Percentiles rank a stretch among this genome's conserved stretches.
Conservation (phyloP, 768 basidiomycete species). For the Suillus luteus region DNA sequence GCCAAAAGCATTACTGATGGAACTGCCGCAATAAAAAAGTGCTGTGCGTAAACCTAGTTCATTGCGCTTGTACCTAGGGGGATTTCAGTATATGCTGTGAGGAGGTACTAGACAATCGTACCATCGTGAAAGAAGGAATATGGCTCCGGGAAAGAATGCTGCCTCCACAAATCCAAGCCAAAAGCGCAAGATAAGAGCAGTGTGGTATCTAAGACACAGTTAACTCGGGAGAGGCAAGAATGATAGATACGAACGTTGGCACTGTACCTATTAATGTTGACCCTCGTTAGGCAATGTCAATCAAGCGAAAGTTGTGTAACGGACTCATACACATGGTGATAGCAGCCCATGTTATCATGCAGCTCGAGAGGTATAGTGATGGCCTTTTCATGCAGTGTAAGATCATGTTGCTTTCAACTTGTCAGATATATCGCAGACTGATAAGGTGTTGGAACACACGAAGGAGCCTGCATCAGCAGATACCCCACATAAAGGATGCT, state of each 20-base stretch:
- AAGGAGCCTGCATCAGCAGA: slow-evolving; percentile 73
- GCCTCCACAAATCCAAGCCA: slow-evolving; percentile 72
- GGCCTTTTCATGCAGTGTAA: slow-evolving; percentile 64
- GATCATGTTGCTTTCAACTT: slow-evolving; percentile 60
- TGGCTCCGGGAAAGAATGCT: slow-evolving; percentile 65
- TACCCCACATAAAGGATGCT: slow-evolving; percentile 71
- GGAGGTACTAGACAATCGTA: neutral
- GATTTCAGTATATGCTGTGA: neutral
- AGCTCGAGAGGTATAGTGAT: slow-evolving; percentile 61
- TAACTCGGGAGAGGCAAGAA: too few relatives aligned
- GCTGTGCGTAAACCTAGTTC: slow-evolving; percentile 72
- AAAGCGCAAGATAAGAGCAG: slow-evolving; percentile 67
- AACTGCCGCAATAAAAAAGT: slow-evolving; percentile 64
- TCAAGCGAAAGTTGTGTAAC: slow-evolving; percentile 8
- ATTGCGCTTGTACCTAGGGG: slow-evolving; percentile 51
- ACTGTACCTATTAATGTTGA: slow-evolving; percentile 35
- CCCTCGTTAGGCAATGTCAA: slow-evolving; percentile 5
- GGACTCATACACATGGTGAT: slow-evolving; percentile 54
- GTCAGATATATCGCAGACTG: neutral
- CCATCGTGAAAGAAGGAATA: slow-evolving; percentile 73
- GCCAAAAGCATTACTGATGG: slow-evolving; percentile 81
- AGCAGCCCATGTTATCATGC: slow-evolving; percentile 72
- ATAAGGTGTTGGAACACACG: slow-evolving; percentile 41
- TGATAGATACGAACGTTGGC: slow-evolving; percentile 20
- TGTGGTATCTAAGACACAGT: slow-evolving; percentile 45